Conservation (phyloP, 345 rosid species). For the Kernera saxatilis region DNA sequence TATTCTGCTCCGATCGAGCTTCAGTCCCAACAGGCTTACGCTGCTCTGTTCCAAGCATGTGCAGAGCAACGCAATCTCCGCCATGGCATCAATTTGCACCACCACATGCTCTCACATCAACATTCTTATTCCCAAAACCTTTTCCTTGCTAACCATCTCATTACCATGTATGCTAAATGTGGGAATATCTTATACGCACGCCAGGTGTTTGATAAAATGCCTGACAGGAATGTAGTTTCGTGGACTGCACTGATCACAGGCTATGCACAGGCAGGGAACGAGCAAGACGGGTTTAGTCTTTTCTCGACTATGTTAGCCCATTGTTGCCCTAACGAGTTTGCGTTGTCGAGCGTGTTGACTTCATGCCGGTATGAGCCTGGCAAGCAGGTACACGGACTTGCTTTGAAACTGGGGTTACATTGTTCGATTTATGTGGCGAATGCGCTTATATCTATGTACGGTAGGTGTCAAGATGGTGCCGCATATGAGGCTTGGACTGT, state of each 20-base stretch:
- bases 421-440: slow-evolving; percentile 53
- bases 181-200: slow-evolving; percentile 52
- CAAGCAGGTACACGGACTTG: slow-evolving; percentile 64
- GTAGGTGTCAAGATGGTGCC: slow-evolving; percentile 29
- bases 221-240: slow-evolving; percentile 58
- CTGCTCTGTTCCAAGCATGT: slow-evolving; percentile 62
- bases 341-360: slow-evolving; percentile 60
- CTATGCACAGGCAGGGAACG: slow-evolving; percentile 49
- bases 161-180: slow-evolving; percentile 55
- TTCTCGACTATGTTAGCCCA: slow-evolving; percentile 53
- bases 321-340: slow-evolving; percentile 64
- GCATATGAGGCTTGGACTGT: slow-evolving; percentile 58
- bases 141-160: slow-evolving; percentile 54
- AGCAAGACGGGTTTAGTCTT: slow-evolving; percentile 41
- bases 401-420: slow-evolving; percentile 53
- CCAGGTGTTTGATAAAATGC: slow-evolving; percentile 63
- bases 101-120: slow-evolving; percentile 39
- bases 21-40: slow-evolving; percentile 42
- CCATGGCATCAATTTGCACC: slow-evolving; percentile 54
- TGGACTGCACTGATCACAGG: slow-evolving; percentile 80
- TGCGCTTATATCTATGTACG: slow-evolving; percentile 67
- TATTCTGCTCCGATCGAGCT: slow-evolving; percentile 31
- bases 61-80: slow-evolving; percentile 48
- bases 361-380: slow-evolving; percentile 48
- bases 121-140: slow-evolving; percentile 18